Evolutionary conservation across 345 rosid genomes (phyloP), one percentile per base, ranked within the genome.

Genomic region (Atalantia buxifolia): DNA sequence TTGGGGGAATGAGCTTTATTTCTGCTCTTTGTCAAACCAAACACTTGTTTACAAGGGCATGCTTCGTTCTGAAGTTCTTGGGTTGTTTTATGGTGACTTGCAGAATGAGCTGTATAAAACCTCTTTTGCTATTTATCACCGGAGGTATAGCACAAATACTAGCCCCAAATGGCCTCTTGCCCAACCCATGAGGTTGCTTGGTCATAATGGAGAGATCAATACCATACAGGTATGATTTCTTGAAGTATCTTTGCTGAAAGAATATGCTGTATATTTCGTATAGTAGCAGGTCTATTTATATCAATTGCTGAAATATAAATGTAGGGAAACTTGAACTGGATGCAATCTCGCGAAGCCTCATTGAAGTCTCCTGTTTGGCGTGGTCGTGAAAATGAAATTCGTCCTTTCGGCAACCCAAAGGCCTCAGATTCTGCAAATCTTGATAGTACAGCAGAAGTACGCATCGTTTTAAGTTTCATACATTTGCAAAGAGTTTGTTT

Each of bases 141-240:
- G 98, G 73, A 89, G 98, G 87, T 96, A 86, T 80, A 96, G 99
- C 80, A 96, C 99, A 81, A 96, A 96, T 83, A 96, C 99, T 65
- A 96, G 97, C 86, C 99, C 99, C 21, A 92, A 94, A 72, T 96
- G 99, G 99, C 99, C 97, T 79, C 94, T 96, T 83, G 99, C 99
- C 81, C 99, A 96, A 82, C 99, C 99, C 21, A 96, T 96, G 98
- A 91, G 99, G 84, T 94, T 96, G 82, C 98, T 96, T 85, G 99
- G 99, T 87, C 99, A 96, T 82, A 96, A 96, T 76, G 99, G 99
- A 69, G 99, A 96, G 89, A 96, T 96, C 84, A 96, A 96, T 78
- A 96, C 99, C 76, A 90, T 96, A 74, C 99, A 96, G 97, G 99
- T 91, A 69, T 27, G 72, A n/a, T 82, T 35, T 66, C 72, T 70